Percentiles rank a stretch among this genome's conserved stretches.
These are phyloP conservation scores for Sporothrix phasma DNA, from an alignment of 2,329 filamentous ascomycete species.

Conservation along the genomic window DNA sequence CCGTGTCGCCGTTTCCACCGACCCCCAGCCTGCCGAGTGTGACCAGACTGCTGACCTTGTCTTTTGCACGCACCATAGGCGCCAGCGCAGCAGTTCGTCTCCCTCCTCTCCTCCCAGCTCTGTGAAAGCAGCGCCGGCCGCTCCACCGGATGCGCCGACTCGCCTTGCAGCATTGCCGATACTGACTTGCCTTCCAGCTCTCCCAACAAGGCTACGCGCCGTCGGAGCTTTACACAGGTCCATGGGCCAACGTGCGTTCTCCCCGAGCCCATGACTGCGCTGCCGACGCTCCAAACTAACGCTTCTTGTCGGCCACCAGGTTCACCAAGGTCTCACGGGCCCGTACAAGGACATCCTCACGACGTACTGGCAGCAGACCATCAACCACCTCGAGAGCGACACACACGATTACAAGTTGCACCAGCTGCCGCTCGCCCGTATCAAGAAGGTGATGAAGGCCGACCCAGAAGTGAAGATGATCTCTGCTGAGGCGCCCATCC, in stretches of 20 bases:
- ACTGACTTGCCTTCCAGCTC: constrained; percentile 46
- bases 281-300: neutral
- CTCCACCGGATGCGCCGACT: neutral
- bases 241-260: constrained; percentile 81
- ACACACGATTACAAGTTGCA: constrained; percentile 98
- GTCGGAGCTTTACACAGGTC: constrained; percentile 86
- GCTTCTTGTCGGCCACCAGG: constrained; percentile 38
- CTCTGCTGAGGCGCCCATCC: constrained; percentile 90
- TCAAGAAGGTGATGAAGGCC: constrained; percentile 99
- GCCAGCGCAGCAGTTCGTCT: constrained; percentile 57
- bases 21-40: constrained; percentile 14
- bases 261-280: neutral
- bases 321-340: constrained; percentile 88
- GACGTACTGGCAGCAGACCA: constrained; percentile 98
- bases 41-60: constrained; percentile 19
- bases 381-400: constrained; percentile 88
- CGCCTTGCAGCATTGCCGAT: constrained; percentile 10
- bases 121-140: neutral
- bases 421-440: constrained; percentile 89
- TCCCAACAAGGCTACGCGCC: constrained; percentile 80
- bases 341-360: constrained; percentile 95
- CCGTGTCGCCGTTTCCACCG: neutral
- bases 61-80: constrained; percentile 33
- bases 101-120: constrained; percentile 10
- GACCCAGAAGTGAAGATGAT: constrained; percentile 99